These are phyloP conservation scores for Alternaria ethzedia DNA, from an alignment of 2,329 filamentous ascomycete species.

Conservation along the genomic window DNA sequence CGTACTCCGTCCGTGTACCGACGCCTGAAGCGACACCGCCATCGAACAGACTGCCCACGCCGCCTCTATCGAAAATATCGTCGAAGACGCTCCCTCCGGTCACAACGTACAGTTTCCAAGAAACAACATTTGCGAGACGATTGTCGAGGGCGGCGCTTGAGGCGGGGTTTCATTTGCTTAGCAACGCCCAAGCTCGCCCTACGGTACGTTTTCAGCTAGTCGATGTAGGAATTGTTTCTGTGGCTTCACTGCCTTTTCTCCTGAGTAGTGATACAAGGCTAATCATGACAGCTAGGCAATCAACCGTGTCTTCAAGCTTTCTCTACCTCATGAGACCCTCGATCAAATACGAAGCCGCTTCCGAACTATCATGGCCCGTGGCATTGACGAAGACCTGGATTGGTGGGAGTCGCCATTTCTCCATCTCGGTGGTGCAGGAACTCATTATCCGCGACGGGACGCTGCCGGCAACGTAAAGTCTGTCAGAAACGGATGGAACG, in stretches of 20 bases:
- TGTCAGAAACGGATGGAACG: slow-evolving; percentile 38
- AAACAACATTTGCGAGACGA: slow-evolving; percentile 72
- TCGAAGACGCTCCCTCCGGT: slow-evolving; percentile 46
- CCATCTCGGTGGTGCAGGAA: slow-evolving; percentile 71
- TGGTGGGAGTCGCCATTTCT: slow-evolving; percentile 67
- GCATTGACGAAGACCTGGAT: slow-evolving; percentile 59
- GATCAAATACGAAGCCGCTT: slow-evolving; percentile 51
- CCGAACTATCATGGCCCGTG: slow-evolving; percentile 47
- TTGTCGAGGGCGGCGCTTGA: slow-evolving; percentile 72
- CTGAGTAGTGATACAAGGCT: not conserved
- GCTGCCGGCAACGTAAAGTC: slow-evolving; percentile 46
- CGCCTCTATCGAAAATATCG: slow-evolving; percentile 35
- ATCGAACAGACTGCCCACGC: slow-evolving; percentile 29
- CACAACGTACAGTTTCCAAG: slow-evolving; percentile 65
- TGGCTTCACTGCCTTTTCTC: not conserved
- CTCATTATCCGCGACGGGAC: slow-evolving; percentile 62
- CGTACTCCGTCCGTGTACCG: slow-evolving; percentile 31
- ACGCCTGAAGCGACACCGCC: slow-evolving; percentile 35
- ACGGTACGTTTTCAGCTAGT: slow-evolving; percentile 11
- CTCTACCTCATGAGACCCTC: slow-evolving; percentile 62
- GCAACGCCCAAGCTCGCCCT: slow-evolving; percentile 47
- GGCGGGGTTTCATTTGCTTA: slow-evolving; percentile 65
- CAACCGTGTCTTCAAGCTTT: slow-evolving; percentile 70
- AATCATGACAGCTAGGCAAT: slow-evolving; percentile 19
- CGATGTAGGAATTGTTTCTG: not conserved